Conservation (phyloP, 805 yeast species). For the Lipomyces sp. region DNA sequence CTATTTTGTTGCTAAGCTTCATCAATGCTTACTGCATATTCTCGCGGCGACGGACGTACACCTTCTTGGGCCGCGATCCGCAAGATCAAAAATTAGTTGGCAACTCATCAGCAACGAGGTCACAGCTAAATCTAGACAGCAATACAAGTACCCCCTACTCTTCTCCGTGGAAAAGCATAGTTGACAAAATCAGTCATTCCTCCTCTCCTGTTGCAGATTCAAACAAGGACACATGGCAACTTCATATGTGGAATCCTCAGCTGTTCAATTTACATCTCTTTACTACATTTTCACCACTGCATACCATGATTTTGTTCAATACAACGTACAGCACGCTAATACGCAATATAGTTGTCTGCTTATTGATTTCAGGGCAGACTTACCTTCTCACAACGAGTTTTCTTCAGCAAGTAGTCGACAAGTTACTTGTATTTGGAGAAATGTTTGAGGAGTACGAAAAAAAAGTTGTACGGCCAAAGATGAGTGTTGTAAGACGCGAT, state of each 20-base stretch:
- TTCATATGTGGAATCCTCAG: conserved; percentile 71
- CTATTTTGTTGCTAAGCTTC: conserved; percentile 20
- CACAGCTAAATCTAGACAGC: conserved; percentile 8
- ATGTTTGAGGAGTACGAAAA: conserved; percentile 65
- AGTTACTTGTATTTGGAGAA: conserved; percentile 62
- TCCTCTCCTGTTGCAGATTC: not conserved
- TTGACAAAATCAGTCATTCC: not conserved
- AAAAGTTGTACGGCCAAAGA: conserved; percentile 65
- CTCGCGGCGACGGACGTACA: conserved; percentile 25
- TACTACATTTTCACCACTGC: conserved; percentile 64
- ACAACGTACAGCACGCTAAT: conserved; percentile 48
- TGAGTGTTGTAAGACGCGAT: conserved; percentile 59
- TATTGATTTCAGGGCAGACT: conserved; percentile 50
- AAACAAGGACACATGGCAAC: conserved; percentile 52
- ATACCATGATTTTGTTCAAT: conserved; percentile 51
- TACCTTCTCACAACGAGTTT: conserved; percentile 53
- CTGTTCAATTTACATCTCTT: conserved; percentile 58
- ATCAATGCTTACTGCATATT: conserved; percentile 27
- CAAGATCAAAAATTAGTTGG: conserved; percentile 20
- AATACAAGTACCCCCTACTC: not conserved
- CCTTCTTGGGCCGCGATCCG: conserved; percentile 28
- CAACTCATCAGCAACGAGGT: conserved; percentile 7
- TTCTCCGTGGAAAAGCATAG: not conserved
- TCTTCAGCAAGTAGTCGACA: conserved; percentile 58
- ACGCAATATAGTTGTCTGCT: conserved; percentile 37